phyloP scores from a whole-genome alignment of 164 flowering plant genomes.

The Nymphaea colorata region DNA sequence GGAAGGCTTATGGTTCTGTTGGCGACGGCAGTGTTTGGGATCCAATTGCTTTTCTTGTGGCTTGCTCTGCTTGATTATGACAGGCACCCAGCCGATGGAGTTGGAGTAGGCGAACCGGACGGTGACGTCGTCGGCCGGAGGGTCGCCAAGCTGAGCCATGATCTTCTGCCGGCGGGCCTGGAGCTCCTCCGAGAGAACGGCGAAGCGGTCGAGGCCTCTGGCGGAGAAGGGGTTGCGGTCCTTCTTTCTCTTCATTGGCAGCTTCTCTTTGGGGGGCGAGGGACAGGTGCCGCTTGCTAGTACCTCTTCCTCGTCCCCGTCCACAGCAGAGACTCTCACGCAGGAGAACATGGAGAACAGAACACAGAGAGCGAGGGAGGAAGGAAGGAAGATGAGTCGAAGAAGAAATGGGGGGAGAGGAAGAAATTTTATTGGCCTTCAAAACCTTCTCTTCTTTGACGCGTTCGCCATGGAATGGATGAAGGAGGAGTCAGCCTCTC shows the following conservation, averaged over 20 bases:
- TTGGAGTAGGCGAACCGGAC: constrained; percentile 7
- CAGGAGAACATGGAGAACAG: too few relatives aligned
- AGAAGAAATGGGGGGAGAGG: too few relatives aligned
- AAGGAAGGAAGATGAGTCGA: too few relatives aligned
- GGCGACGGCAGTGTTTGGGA: too few relatives aligned
- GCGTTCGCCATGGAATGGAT: too few relatives aligned
- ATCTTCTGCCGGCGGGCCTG: constrained; percentile 4
- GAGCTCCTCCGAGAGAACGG: constrained; percentile 3
- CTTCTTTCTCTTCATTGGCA: not conserved
- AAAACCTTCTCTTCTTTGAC: too few relatives aligned
- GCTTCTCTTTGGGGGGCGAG: not conserved
- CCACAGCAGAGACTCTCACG: too few relatives aligned
- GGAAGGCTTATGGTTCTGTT: too few relatives aligned
- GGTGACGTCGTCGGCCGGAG: not conserved
- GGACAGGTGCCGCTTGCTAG: not conserved
- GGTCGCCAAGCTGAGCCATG: constrained; percentile 3
- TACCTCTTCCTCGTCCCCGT: not conserved
- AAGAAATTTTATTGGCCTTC: too few relatives aligned
- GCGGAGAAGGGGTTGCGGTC: constrained; percentile 4
- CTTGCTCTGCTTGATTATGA: constrained; percentile 3
- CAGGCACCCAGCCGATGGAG: constrained; percentile 4
- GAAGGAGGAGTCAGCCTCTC: too few relatives aligned
- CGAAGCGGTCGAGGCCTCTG: constrained; percentile 7
- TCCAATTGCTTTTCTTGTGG: not conserved
- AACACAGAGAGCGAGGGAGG: too few relatives aligned